Base-by-base conservation (phyloP, 768 basidiomycete species). In the Russula dissimulans region DNA sequence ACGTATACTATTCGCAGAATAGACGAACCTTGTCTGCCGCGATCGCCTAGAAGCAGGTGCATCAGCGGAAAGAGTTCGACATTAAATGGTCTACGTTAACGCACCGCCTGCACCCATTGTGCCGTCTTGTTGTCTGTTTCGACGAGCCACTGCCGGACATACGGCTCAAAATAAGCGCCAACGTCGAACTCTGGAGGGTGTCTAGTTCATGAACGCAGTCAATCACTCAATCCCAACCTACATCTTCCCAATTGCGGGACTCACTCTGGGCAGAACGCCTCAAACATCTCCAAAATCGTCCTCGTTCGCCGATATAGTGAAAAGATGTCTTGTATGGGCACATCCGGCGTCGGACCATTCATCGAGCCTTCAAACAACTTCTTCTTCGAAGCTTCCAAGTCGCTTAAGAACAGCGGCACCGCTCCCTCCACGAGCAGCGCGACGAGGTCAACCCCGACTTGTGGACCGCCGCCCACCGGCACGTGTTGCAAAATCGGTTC, bases 21-120 rank as follows among this genome's bases (percentile, higher is more conserved):
- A 52, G 15, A 49, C 36, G 22, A 36, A 92, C 91, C 76, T 87
- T 86, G 70, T 95, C 93, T 0, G 85, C 84, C 26, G 83, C 80
- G 63, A 95, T 86, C 18, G 93, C 92, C 83, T 90, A 67, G 38
- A 7, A 59, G 43, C 22, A 22, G 44, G 65, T 18, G 39, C 7
- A 44, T 52, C 44, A 61, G 50, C 34, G 15, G 26, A 57, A 49
- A 36, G 3, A 4, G 8, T 31, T 15, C n/a, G n/a, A 34, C 38
- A 42, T 8, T 17, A 46, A 49, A 52, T n/a, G 11, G 31, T 6
- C 11, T 18, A 3, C 12, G 7, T 6, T 2, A 36, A 80, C 90
- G 72, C 64, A 92, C 91, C 62, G 87, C 86, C 70, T 94, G 82
- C 5, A 97, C 95, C 97, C 97, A 99, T 62, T 93, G 87, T 47